Base-by-base conservation (phyloP, 2,329 filamentous ascomycete genomes). In the Penicillium sclerotiorum region DNA sequence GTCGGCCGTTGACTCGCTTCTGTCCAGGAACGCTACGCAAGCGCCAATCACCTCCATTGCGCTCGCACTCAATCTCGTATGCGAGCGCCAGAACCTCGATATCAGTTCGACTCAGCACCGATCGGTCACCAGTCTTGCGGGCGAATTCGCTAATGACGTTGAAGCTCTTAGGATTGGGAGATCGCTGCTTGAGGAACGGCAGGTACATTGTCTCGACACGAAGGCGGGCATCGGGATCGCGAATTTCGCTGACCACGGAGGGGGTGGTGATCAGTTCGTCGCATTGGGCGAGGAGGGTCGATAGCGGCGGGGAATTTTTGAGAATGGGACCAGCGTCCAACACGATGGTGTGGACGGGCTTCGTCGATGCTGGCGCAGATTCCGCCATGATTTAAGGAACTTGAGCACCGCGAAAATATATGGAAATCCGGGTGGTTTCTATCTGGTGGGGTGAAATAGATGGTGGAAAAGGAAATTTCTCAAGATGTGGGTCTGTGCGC, bases 241-340 rank as follows among this genome's bases (percentile, higher is more conserved):
- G 77, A 58, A 96, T 95, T 76, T 99, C 94, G 44, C 85, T 81
- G 23, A 97, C 78, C 48, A 99, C 90, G 7, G 88, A 86, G 0
- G 92, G 91, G 0, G 93, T 88, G 1, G 91, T 96, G 64, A 91
- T 84, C 35, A 96, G 80, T 51, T 81, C 77, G 63, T 94, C 86
- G 40, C 90, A 86, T 67, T 90, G 85, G 30, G 83, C 80, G 44
- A 96, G 77, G 9, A 99, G 83, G 0, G 88, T 90, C 38, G 90
- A 95, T 20, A 94, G 83, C 9, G 89, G 79, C 11, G 93, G 90
- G 57, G 94, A 87, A 74, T 96, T 96, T 68, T 93, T 93, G 70
- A 99, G 92, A 53, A 99, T 85, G 7, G 93, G 91, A 21, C 92
- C 93, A 3, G 94, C 88, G 68, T 99, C 94, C 59, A 99, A 81